Evolutionary conservation across 441 rosid genomes (phyloP).

Genomic region (Pelargonium myrrhifolium): DNA sequence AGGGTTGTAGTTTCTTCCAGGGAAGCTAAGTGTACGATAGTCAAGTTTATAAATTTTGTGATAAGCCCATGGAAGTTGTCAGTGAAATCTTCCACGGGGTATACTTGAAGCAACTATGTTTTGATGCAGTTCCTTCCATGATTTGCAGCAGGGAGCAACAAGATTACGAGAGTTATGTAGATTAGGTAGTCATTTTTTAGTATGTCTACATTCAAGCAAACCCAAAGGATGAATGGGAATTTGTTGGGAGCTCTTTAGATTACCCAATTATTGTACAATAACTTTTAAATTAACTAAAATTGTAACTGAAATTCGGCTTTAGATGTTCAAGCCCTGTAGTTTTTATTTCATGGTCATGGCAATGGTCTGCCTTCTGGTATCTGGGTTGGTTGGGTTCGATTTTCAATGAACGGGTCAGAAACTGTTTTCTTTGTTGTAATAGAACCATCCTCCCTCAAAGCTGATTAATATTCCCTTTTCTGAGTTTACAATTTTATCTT

Average conservation of each 20-base stretch:
- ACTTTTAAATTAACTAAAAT: constrained; percentile 33
- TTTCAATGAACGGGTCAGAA: constrained; percentile 2
- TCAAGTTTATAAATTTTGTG: constrained; percentile 47
- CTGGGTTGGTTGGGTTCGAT: constrained; percentile 27
- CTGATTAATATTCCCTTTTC: constrained; percentile 10
- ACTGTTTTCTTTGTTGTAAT: constrained; percentile 11
- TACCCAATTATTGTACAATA: constrained; percentile 48
- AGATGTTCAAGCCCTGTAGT: constrained; percentile 32
- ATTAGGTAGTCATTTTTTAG: constrained; percentile 61
- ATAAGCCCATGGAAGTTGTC: constrained; percentile 26
- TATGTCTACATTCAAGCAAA: constrained; percentile 38
- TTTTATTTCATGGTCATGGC: constrained; percentile 22
- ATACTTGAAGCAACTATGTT: constrained; percentile 30
- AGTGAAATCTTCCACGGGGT: constrained; percentile 29
- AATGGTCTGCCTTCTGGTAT: constrained; percentile 15
- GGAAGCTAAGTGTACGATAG: constrained; percentile 45
- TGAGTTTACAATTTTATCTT: neutral
- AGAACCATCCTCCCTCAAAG: constrained; percentile 21
- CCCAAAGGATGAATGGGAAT: constrained; percentile 30
- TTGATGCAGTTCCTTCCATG: constrained; percentile 26
- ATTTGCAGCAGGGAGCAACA: constrained; percentile 35
- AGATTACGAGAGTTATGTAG: constrained; percentile 44
- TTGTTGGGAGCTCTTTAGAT: constrained; percentile 31
- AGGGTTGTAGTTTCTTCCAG: constrained; percentile 22
- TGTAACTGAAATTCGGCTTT: constrained; percentile 41